These are phyloP conservation scores for Arabidopsis thaliana DNA, from an alignment of 345 rosid genomes.

Conservation along the genomic window DNA sequence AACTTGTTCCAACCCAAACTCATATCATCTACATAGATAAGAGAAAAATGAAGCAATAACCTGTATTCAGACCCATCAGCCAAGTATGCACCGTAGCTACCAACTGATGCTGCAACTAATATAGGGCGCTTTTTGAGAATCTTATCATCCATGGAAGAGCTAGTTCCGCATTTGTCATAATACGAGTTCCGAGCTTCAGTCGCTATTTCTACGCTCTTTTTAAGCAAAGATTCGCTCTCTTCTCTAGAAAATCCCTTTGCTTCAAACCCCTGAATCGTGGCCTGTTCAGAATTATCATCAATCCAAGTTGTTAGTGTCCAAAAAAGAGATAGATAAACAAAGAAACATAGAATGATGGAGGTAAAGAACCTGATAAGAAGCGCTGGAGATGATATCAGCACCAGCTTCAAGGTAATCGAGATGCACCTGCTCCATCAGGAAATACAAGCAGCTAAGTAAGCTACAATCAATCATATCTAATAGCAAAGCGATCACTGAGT, in stretches of 20 bases:
- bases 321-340: not conserved
- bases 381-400: conserved; percentile 74
- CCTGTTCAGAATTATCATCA: conserved; percentile 49
- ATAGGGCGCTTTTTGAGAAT: conserved; percentile 59
- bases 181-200: conserved; percentile 66
- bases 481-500: not conserved
- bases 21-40: not conserved
- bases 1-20: not conserved
- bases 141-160: conserved; percentile 44
- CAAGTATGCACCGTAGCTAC: conserved; percentile 87
- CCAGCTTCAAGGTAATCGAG: conserved; percentile 88
- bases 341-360: not conserved
- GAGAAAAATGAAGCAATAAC: conserved; percentile 41
- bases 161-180: conserved; percentile 51
- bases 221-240: conserved; percentile 65
- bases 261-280: conserved; percentile 81
- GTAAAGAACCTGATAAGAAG: conserved; percentile 69
- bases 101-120: conserved; percentile 81
- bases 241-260: conserved; percentile 68
- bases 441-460: conserved; percentile 32
- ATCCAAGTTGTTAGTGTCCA: conserved; percentile 20
- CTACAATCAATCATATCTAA: conserved; percentile 9
- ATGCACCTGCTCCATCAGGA: conserved; percentile 61
- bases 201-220: conserved; percentile 72
- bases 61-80: conserved; percentile 94